Percentiles rank a stretch among this genome's conserved stretches.
These are phyloP conservation scores for Diddensiella transvaalensis DNA, from an alignment of 805 yeast genomes.

Conservation along the genomic window DNA sequence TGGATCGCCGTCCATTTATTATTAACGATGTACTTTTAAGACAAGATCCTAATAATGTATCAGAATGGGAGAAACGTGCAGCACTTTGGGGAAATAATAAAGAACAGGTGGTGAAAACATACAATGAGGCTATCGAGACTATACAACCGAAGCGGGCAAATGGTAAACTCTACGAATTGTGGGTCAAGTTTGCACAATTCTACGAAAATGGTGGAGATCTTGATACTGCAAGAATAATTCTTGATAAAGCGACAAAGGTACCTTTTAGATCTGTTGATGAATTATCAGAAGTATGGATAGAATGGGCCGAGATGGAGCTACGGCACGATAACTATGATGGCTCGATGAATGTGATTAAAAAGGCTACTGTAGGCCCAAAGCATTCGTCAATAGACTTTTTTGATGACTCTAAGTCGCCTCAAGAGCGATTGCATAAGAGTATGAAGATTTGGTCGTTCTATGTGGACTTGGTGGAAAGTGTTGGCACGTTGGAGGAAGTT, in stretches of 20 bases:
- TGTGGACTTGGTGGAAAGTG: constrained; percentile 54
- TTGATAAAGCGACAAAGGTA: constrained; percentile 63
- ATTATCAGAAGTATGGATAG: constrained; percentile 63
- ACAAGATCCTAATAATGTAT: constrained; percentile 57
- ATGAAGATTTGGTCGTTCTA: constrained; percentile 68
- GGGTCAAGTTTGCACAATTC: constrained; percentile 66
- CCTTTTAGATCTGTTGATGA: constrained; percentile 64
- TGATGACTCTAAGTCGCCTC: constrained; percentile 49
- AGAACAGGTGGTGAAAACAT: constrained; percentile 51
- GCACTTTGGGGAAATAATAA: constrained; percentile 40
- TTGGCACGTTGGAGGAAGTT: constrained; percentile 37
- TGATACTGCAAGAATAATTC: constrained; percentile 58
- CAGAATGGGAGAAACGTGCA: constrained; percentile 66
- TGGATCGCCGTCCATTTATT: constrained; percentile 54
- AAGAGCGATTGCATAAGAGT: constrained; percentile 57
- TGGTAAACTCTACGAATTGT: constrained; percentile 49
- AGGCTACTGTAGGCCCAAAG: constrained; percentile 42
- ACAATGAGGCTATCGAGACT: constrained; percentile 59
- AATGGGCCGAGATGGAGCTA: constrained; percentile 70
- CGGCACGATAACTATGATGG: constrained; percentile 45
- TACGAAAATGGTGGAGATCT: constrained; percentile 54
- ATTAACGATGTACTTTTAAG: constrained; percentile 65
- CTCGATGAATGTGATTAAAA: constrained; percentile 41
- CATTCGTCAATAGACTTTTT: constrained; percentile 34
- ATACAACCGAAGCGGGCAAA: constrained; percentile 57